Conservation (phyloP, 2,329 filamentous ascomycete genomes). For the Waltergamsia citrina region DNA sequence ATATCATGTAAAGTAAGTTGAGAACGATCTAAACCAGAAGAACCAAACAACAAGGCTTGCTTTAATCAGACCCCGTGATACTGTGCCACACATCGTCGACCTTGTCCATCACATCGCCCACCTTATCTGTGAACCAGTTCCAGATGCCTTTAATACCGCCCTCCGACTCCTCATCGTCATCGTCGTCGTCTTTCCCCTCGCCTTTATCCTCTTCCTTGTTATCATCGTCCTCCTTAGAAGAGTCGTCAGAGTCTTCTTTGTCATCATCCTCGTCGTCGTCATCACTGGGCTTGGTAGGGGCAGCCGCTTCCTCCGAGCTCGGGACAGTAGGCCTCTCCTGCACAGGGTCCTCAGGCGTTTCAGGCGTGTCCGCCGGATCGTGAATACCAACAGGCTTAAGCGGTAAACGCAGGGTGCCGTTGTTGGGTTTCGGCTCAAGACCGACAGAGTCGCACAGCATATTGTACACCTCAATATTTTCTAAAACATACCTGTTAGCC, state of each 20-base stretch:
- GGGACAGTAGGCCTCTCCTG: conserved; percentile 2
- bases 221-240: no score
- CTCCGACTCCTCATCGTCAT: conserved; percentile 17
- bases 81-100: conserved; percentile 36
- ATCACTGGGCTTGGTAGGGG: conserved; percentile 2
- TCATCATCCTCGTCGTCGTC: conserved; percentile 4
- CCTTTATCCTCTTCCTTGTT: no score
- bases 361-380: conserved; percentile 33
- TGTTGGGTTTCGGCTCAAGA: conserved; percentile 66
- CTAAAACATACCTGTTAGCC: conserved; percentile 27
- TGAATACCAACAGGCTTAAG: conserved; percentile 56
- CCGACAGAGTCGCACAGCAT: conserved; percentile 84
- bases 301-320: not conserved
- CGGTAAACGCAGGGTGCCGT: conserved; percentile 73
- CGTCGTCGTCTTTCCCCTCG: conserved; percentile 14
- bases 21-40: not conserved
- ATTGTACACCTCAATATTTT: conserved; percentile 94
- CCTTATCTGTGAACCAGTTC: conserved; percentile 41
- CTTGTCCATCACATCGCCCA: conserved; percentile 31
- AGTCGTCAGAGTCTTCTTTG: conserved; percentile 1
- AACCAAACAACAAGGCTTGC: not conserved
- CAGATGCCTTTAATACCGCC: conserved; percentile 28
- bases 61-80: conserved; percentile 17
- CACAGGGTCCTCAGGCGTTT: conserved; percentile 29
- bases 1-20: no score